phyloP scores from a whole-genome alignment of 768 basidiomycete species.

The Cystobasidium tubakii region DNA sequence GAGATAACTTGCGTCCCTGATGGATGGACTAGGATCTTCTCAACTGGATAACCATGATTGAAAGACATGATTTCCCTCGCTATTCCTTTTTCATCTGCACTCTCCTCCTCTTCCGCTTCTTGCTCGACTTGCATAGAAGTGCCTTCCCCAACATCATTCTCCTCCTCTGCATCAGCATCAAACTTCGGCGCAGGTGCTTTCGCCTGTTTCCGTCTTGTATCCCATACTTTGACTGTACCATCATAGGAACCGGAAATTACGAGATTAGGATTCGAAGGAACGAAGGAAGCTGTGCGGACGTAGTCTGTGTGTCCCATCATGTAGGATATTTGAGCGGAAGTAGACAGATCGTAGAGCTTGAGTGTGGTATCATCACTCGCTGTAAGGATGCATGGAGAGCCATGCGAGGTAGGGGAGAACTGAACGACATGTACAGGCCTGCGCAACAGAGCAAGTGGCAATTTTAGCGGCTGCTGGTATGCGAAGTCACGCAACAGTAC shows the following conservation, averaged over 20 bases:
- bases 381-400: slow-evolving; percentile 71
- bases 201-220: slow-evolving; percentile 56
- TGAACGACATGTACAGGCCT: slow-evolving; percentile 86
- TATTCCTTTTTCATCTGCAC: slow-evolving; percentile 3
- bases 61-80: slow-evolving; percentile 43
- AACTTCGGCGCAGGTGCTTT: slow-evolving; percentile 45
- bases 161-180: neutral
- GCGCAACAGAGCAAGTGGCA: neutral
- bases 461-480: neutral
- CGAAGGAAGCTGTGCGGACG: slow-evolving; percentile 84
- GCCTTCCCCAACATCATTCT: neutral
- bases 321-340: slow-evolving; percentile 73
- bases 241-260: slow-evolving; percentile 93
- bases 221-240: slow-evolving; percentile 78
- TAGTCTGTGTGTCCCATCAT: slow-evolving; percentile 89
- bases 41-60: slow-evolving; percentile 62
- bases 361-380: slow-evolving; percentile 95
- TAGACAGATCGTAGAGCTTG: slow-evolving; percentile 77
- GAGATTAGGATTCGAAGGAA: slow-evolving; percentile 71
- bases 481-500: too few species aligned
- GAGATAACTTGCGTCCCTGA: slow-evolving; percentile 74
- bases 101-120: slow-evolving; percentile 16
- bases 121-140: slow-evolving; percentile 45
- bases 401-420: slow-evolving; percentile 63
- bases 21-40: slow-evolving; percentile 86